Percentiles rank a stretch among this genome's conserved stretches.
phyloP scores from a whole-genome alignment of 306 rosid species.

The Pyrus bretschneideri region DNA sequence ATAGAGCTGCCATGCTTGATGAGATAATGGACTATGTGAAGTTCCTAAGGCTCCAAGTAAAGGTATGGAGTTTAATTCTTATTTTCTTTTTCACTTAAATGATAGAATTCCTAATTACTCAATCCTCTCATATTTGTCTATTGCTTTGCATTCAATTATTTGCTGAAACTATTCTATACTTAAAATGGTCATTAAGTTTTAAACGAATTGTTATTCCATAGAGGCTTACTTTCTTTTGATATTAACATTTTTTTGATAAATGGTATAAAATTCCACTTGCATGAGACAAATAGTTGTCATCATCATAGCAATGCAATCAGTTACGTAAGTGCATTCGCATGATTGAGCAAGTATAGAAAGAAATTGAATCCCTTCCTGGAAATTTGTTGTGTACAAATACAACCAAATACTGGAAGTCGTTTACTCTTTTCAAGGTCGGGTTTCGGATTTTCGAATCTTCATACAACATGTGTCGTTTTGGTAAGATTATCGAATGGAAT shows the following conservation, averaged over 20 bases:
- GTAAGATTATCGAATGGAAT: neutral
- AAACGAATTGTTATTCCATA: neutral
- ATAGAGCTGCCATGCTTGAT: slow-evolving; percentile 96
- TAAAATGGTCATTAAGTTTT: neutral
- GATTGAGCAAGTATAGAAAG: neutral
- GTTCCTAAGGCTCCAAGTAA: slow-evolving; percentile 94
- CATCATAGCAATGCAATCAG: neutral
- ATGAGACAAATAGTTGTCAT: neutral
- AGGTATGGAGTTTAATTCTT: slow-evolving; percentile 36
- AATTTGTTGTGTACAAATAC: neutral
- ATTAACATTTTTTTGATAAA: neutral
- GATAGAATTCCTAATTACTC: neutral
- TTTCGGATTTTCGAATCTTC: slow-evolving; percentile 11
- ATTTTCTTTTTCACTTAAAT: neutral
- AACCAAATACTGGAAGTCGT: neutral
- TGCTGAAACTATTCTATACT: neutral
- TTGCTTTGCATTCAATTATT: neutral
- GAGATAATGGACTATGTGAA: slow-evolving; percentile 95
- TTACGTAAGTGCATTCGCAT: neutral
- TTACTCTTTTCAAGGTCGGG: slow-evolving; percentile 11
- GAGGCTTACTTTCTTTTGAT: neutral
- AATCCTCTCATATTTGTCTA: neutral
- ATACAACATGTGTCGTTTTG: neutral
- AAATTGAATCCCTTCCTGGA: neutral
- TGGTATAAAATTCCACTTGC: neutral